Conservation (phyloP, 23 red algal species). For the Gracilaria caudata region DNA sequence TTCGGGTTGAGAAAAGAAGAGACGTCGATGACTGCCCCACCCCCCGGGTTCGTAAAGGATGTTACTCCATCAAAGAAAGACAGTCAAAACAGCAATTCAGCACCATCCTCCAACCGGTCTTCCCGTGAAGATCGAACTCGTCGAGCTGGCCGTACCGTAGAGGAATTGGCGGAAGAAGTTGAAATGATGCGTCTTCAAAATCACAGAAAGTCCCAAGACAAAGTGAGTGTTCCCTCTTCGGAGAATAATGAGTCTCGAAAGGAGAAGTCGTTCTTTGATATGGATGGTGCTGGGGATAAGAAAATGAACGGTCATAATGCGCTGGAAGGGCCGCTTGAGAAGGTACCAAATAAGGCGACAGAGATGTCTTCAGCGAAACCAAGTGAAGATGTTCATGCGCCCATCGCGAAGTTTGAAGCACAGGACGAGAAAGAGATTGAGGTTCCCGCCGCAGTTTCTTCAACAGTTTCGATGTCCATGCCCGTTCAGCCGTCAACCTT, state of each 20-base stretch:
- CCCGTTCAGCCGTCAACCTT: background rate
- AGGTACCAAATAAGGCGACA: background rate
- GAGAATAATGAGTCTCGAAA: constrained; percentile 14
- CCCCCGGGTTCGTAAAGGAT: constrained; percentile 64
- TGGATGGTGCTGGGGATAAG: background rate
- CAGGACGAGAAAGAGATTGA: background rate
- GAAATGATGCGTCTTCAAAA: constrained; percentile 79
- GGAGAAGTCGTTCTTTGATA: constrained; percentile 59
- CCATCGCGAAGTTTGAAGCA: background rate
- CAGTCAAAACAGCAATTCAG: background rate
- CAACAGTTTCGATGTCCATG: background rate
- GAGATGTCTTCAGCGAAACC: background rate
- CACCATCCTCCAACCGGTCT: constrained; percentile 1
- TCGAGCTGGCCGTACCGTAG: constrained; percentile 27
- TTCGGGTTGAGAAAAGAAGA: constrained; percentile 73
- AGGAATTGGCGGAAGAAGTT: constrained; percentile 76
- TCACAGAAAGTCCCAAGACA: constrained; percentile 27
- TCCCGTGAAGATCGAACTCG: constrained; percentile 32
- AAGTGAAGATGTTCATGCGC: background rate
- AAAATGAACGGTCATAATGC: constrained; percentile 51
- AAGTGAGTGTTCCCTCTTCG: background rate
- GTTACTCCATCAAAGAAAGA: constrained; percentile 17
- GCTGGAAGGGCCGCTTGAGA: constrained; percentile 19
- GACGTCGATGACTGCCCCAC: background rate
- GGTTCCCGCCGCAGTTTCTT: background rate